Conservation (phyloP, 495 filamentous ascomycete genomes). For the Penicillium taxi region DNA sequence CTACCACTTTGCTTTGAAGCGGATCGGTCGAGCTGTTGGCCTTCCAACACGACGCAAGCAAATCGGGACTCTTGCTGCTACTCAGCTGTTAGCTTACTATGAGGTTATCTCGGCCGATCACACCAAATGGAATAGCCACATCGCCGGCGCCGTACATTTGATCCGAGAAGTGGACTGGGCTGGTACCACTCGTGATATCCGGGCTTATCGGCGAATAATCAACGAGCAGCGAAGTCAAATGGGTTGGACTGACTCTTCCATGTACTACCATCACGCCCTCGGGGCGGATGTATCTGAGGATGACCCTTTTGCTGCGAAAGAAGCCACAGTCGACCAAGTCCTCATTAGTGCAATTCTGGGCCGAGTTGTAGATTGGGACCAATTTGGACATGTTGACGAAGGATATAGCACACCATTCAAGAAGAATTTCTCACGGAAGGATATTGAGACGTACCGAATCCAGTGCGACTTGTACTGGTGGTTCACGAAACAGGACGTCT, state of each 20-base stretch:
- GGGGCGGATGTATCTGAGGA: constrained; percentile 22
- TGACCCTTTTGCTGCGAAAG: constrained; percentile 39
- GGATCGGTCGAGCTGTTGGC: constrained; percentile 65
- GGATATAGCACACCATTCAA: constrained; percentile 11
- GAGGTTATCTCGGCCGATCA: constrained; percentile 94
- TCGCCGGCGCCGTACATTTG: constrained; percentile 75
- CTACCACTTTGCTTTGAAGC: constrained; percentile 77
- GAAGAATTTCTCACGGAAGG: constrained; percentile 53
- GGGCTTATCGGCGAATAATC: constrained; percentile 37
- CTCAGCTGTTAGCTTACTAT: constrained; percentile 83
- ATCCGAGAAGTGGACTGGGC: constrained; percentile 75
- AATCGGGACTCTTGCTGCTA: constrained; percentile 77
- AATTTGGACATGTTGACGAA: constrained; percentile 37
- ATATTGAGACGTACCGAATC: constrained; percentile 70
- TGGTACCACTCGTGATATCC: constrained; percentile 61
- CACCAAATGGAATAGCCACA: constrained; percentile 88
- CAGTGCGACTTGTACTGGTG: constrained; percentile 93
- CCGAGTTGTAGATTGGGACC: constrained; percentile 37
- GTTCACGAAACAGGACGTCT: constrained; percentile 88
- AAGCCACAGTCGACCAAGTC: constrained; percentile 31
- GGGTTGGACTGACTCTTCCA: constrained; percentile 9
- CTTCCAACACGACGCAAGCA: constrained; percentile 64
- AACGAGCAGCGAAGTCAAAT: constrained; percentile 18
- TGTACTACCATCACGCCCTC: constrained; percentile 13
- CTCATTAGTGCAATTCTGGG: constrained; percentile 41